Evolutionary conservation across 257 asterid species (phyloP), one percentile per base, ranked within the genome.

Genomic region (Salvia miltiorrhiza): DNA sequence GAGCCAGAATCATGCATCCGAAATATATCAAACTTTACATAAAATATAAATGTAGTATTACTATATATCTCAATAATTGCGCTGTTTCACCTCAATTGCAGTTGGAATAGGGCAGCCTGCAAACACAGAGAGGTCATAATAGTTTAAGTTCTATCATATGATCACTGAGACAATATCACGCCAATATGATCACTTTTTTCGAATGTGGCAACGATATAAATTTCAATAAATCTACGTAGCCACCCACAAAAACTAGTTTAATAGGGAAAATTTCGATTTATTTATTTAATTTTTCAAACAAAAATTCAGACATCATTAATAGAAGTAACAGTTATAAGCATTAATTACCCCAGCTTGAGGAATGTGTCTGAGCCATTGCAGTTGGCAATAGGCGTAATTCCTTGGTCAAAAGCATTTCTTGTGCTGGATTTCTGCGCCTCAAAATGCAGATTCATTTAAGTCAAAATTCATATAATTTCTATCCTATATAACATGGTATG

Each of bases 321-420:
- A 26, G 3, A 13, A 13, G 16, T 5, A n/a, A 16, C 16, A 47
- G 6, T 41, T 10, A 58, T 17, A 33, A 2, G 4, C 74, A 0
- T 78, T n/a, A n/a, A n/a, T n/a, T n/a, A 88, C 96, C 91, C 87
- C 28, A 88, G 63, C 66, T 45, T 83, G 74, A 88, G 96, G 61
- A 63, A 76, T 65, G 86, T 83, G 57, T 78, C 88, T 1, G 82
- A 68, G 74, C 23, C 72, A 68, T 71, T 41, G 45, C 16, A 48
- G 50, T 62, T 44, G 35, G 68, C 63, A 69, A 63, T 65, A 4
- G 84, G 73, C 11, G 59, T 17, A 9, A 0, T 49, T 52, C 84
- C 77, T 73, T 56, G 77, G 33, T 76, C 83, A 32, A 16, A 44
- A 32, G 19, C 40, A 54, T 43, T 67, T 13, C 61, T 19, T 64